phyloP scores from a whole-genome alignment of 192 early-diverging fungal species.

The Phycomyces nitens region DNA sequence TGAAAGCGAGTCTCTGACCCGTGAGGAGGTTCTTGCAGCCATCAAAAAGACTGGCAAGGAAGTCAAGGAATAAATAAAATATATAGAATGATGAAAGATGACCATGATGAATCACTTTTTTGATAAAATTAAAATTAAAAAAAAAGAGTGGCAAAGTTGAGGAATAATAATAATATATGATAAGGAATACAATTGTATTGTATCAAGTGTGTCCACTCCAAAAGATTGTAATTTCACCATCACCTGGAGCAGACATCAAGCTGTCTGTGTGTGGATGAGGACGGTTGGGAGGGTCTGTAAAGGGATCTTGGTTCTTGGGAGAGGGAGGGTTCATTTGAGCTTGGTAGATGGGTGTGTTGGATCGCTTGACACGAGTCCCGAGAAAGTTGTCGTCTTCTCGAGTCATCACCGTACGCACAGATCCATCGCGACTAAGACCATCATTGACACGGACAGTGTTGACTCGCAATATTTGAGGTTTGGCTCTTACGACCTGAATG shows the following conservation, averaged over 20 bases:
- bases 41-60: conserved; percentile 22
- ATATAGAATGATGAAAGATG: not conserved
- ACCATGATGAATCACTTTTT: too few relatives aligned
- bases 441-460: conserved; percentile 26
- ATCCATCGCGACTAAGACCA: conserved; percentile 16
- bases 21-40: conserved; percentile 1
- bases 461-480: conserved; percentile 34
- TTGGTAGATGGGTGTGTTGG: not conserved
- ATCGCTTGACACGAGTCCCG: not conserved
- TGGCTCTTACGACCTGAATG: conserved; percentile 32
- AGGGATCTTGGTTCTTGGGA: not conserved
- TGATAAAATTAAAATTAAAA: too few relatives aligned
- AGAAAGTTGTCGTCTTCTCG: not conserved
- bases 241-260: conserved; percentile 27
- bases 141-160: too few relatives aligned
- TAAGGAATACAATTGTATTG: too few relatives aligned
- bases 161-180: too few relatives aligned
- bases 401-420: conserved; percentile 23
- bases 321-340: not conserved
- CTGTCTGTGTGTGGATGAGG: conserved; percentile 21
- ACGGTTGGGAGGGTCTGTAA: not conserved
- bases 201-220: conserved; percentile 20
- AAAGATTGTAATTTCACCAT: conserved; percentile 40
- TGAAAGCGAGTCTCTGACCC: not conserved
- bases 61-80: conserved; percentile 7